Percentiles rank a stretch among this genome's conserved stretches.
These are phyloP conservation scores for Malus hybrid DNA, from an alignment of 331 rosid genomes.

Conservation along the genomic window DNA sequence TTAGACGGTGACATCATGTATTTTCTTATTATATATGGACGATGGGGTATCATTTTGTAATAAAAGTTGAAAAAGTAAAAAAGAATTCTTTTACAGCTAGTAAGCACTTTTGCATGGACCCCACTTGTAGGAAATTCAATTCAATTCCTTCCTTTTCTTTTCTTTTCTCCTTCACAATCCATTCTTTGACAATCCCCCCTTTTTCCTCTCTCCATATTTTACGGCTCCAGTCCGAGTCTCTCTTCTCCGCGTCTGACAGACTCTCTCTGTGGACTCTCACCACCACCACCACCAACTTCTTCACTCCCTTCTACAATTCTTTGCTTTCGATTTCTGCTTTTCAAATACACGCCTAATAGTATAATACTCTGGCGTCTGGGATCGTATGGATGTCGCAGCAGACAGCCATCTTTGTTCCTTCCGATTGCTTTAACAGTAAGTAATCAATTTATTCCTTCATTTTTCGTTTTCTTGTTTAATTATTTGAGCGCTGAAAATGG, in stretches of 20 bases:
- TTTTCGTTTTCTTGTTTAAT: background rate
- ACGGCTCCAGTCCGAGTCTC: background rate
- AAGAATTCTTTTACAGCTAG: background rate
- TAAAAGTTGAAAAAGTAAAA: background rate
- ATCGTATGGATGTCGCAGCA: conserved; percentile 34
- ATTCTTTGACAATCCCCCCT: background rate
- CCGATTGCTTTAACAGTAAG: conserved; percentile 63
- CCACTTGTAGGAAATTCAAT: background rate
- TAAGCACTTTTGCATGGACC: background rate
- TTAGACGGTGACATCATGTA: accelerated
- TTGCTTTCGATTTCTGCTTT: background rate
- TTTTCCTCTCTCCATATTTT: conserved; percentile 20
- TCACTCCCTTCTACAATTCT: background rate
- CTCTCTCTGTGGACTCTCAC: conserved; percentile 22
- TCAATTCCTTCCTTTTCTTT: background rate
- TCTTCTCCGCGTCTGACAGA: background rate
- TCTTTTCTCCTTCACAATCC: background rate
- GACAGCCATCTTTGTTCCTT: conserved; percentile 30
- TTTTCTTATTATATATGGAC: background rate
- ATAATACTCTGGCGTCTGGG: conserved; percentile 15
- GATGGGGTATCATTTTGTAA: background rate
- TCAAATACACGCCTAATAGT: background rate
- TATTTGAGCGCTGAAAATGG: conserved; percentile 30
- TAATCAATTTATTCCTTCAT: conserved; percentile 10
- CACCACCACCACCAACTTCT: background rate